A percentile compares a stretch with the other conserved stretches of the same genome.
Evolutionary conservation across 768 basidiomycete species (phyloP).

Genomic region (Guyanaporus albipodus): DNA sequence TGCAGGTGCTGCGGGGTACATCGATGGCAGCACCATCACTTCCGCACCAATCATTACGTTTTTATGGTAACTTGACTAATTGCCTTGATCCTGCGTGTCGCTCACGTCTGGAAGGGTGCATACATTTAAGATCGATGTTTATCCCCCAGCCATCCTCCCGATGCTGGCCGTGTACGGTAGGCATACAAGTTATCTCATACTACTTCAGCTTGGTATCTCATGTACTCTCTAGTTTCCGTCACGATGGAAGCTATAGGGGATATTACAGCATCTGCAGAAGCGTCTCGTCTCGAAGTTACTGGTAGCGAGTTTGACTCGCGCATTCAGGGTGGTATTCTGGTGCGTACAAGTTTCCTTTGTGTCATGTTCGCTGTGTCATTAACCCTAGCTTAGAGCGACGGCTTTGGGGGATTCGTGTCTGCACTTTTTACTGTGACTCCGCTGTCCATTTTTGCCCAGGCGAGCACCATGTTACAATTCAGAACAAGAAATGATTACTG

Average conservation of each 20-base stretch:
- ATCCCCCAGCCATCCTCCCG: conserved; percentile 64
- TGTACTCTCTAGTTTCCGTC: conserved; percentile 47
- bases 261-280: conserved; percentile 78
- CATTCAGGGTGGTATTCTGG: conserved; percentile 79
- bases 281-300: conserved; percentile 67
- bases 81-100: neutral
- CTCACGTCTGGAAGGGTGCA: conserved; percentile 48
- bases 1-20: conserved; percentile 74
- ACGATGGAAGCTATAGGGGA: conserved; percentile 87
- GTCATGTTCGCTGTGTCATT: neutral
- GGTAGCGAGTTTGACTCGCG: conserved; percentile 77
- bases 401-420: conserved; percentile 75
- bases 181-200: neutral
- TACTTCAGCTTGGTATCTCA: conserved; percentile 2
- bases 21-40: conserved; percentile 60
- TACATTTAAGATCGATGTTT: conserved; percentile 71
- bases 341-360: conserved; percentile 22
- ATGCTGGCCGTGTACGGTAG: conserved; percentile 58
- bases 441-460: conserved; percentile 73
- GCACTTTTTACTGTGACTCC: conserved; percentile 81
- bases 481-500: neutral
- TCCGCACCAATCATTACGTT: conserved; percentile 78
- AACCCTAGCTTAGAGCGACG: conserved; percentile 51
- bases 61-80: conserved; percentile 47
- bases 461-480: conserved; percentile 1